Evolutionary conservation across 345 rosid genomes (phyloP), one percentile per base, ranked within the genome.

Genomic region (Euphorbia pulcherrima): DNA sequence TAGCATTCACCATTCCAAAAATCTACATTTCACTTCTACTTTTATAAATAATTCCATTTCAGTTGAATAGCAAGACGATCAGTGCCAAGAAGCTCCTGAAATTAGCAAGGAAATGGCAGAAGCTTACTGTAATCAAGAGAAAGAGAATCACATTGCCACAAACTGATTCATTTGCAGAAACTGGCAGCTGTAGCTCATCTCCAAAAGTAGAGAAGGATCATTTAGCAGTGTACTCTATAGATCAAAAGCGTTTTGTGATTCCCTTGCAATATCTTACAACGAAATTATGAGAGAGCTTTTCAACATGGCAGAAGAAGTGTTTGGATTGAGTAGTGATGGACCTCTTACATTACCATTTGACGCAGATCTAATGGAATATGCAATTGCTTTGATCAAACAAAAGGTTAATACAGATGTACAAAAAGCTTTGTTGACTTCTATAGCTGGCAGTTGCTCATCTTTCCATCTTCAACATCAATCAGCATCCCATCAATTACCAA

Each of bases 271-370:
- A 61, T 48, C 73, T 70, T 9, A 62, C 16, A 69, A 17, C 20
- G 50, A 50, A 24, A 51, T 61, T 8, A n/a, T 62, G 27, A 61
- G 28, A 20, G 62, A 62, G 53, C 47, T 70, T 4, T 60, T 70
- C 28, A 33, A 51, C 23, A 20, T 60, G 52, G 72, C 66, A 1
- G 72, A 69, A 48, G 72, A 69, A 2, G 72, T 61, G 50, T 70
- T 61, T 27, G 62, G 67, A 39, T 21, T 70, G 41, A 27, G 67
- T 0, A 16, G 53, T 27, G 13, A 51, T 35, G 53, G 67, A 12
- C 73, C 73, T 51, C 57, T 69, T 23, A 69, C 59, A 24, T 24
- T 69, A 46, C 72, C 66, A 18, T 69, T 48, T 33, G 65, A 69
- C 6, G 47, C 60, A 11, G 47, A 41, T 23, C 23, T 60, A 21